Evolutionary conservation across 805 yeast species (phyloP), one percentile per base, ranked within the genome.

Genomic region (Vanderwaltozyma verrucispora): DNA sequence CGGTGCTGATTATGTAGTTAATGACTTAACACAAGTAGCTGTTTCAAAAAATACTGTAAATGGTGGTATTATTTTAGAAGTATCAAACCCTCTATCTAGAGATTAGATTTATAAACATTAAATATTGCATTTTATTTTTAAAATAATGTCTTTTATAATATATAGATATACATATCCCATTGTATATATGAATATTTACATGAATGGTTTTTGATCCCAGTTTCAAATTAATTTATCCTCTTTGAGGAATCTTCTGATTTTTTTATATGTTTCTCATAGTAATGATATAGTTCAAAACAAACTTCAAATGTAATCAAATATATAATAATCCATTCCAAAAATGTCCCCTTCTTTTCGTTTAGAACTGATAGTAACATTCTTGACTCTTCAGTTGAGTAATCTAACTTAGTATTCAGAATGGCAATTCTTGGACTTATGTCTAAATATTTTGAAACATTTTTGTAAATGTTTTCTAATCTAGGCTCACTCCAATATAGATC

Each of bases 401-500:
- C 96, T 41, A 88, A 63, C 55, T 87, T 87, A 37, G 87, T 71
- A 56, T 88, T 88, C 54, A 88, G 63, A 26, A 87, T 85, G 23
- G 75, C 67, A 33, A 87, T 82, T 43, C 96, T 67, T 5, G 89
- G 82, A 23, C 70, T 68, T 23, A 88, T 76, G 50, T 88, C 96
- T 39, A 88, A 64, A 17, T 73, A 74, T 33, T 71, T 71, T 0
- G 94, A 80, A 7, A 85, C 76, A 15, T 74, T 69, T 34, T 77
- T 72, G 57, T 85, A 88, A 9, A 86, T 75, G 37, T 69, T 69
- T 53, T 88, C 96, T 37, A 88, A 64, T 25, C 76, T 75, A 1
- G 96, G 94, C 53, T 87, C 95, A 32, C 85, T 73, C 96, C 96
- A 88, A 59, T 87, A 88, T 30, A 86, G 61, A 56, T 88, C 96